Conservation (phyloP, 139 green algal genomes). For the Chlorella sp. region DNA sequence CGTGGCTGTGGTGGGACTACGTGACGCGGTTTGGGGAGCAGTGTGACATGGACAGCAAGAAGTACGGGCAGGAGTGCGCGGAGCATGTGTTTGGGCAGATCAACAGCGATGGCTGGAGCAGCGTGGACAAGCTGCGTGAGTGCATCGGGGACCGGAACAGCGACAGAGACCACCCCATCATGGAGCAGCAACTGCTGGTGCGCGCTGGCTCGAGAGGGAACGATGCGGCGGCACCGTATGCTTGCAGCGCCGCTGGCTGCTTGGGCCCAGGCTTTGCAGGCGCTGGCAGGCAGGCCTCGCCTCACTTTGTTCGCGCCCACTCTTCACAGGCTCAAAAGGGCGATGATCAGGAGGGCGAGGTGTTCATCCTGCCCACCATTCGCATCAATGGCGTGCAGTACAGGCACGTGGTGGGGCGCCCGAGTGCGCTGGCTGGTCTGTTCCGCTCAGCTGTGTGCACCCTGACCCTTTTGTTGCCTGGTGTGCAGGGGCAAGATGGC, state of each 20-base stretch:
- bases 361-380: conserved; percentile 87
- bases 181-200: conserved; percentile 77
- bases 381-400: conserved; percentile 92
- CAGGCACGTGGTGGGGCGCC: too few relatives aligned
- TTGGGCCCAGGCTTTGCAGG: too few relatives aligned
- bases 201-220: too few relatives aligned
- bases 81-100: conserved; percentile 69
- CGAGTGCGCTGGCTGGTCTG: too few relatives aligned
- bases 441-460: too few relatives aligned
- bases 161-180: conserved; percentile 57
- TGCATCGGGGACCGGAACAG: conserved; percentile 63
- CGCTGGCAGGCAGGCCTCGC: too few relatives aligned
- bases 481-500: conserved; percentile 73
- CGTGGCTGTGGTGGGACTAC: conserved; percentile 93
- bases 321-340: conserved; percentile 68
- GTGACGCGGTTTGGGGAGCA: conserved; percentile 62
- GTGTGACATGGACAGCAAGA: conserved; percentile 70
- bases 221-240: too few relatives aligned
- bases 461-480: too few relatives aligned
- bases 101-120: conserved; percentile 40
- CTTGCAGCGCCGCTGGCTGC: too few relatives aligned
- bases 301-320: too few relatives aligned
- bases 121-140: conserved; percentile 20
- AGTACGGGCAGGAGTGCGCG: conserved; percentile 78
- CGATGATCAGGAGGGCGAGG: conserved; percentile 32